Conservation (phyloP, 164 flowering plant species). For the Kalanchoe fedtschenkoi region DNA sequence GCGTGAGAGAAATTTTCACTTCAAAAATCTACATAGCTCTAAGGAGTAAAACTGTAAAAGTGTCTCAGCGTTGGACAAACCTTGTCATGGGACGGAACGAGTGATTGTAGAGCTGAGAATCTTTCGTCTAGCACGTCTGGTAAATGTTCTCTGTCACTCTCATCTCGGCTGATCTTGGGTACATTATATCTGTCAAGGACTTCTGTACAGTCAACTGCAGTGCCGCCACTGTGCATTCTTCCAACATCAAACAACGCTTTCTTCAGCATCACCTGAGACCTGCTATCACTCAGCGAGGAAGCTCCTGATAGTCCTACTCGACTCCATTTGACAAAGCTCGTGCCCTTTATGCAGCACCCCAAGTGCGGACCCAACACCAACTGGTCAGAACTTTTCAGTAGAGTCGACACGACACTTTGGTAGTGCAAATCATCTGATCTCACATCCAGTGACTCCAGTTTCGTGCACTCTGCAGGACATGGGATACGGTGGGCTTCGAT, state of each 20-base stretch:
- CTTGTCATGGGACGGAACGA: slow-evolving; percentile 64
- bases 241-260: slow-evolving; percentile 52
- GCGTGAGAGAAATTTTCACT: slow-evolving; percentile 13
- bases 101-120: slow-evolving; percentile 49
- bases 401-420: slow-evolving; percentile 39
- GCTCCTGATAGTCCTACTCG: slow-evolving; percentile 15
- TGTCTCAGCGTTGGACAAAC: slow-evolving; percentile 25
- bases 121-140: slow-evolving; percentile 34
- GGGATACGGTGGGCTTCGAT: slow-evolving; percentile 13
- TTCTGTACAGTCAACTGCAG: too few relatives aligned
- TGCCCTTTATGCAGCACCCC: slow-evolving; percentile 19
- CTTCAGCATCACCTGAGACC: slow-evolving; percentile 54
- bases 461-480: slow-evolving; percentile 23
- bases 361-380: slow-evolving; percentile 27
- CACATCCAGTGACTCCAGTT: slow-evolving; percentile 23
- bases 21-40: background rate
- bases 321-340: slow-evolving; percentile 58
- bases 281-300: slow-evolving; percentile 6
- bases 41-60: background rate
- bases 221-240: too few relatives aligned
- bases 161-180: too few relatives aligned
- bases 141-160: slow-evolving; percentile 24
- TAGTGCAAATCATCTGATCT: slow-evolving; percentile 42
- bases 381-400: slow-evolving; percentile 39
- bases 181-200: too few relatives aligned